A percentile compares a stretch with the other conserved stretches of the same genome.
Evolutionary conservation across 148 eudicot species (phyloP).

Genomic region (Bassia scoparia): DNA sequence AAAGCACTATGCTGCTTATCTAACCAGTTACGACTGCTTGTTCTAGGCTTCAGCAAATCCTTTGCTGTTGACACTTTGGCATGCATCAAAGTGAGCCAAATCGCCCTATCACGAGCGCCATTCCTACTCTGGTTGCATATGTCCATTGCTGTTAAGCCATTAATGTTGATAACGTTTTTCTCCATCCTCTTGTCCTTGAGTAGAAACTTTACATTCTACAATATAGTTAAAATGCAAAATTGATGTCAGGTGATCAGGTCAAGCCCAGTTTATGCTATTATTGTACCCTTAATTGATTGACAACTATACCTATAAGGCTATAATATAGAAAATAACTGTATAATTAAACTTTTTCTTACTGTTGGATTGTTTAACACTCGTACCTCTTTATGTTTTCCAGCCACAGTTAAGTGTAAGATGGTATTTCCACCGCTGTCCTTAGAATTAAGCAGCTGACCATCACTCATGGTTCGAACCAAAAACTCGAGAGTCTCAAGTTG

Average conservation of each 20-base stretch:
- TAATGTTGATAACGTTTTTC: conserved; percentile 18
- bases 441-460: conserved; percentile 11
- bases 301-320: too few relatives aligned
- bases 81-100: neutral
- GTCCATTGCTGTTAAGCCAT: conserved; percentile 30
- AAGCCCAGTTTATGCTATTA: too few relatives aligned
- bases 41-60: neutral
- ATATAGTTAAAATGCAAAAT: neutral
- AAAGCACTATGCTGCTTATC: conserved; percentile 18
- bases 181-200: neutral
- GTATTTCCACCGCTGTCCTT: conserved; percentile 27
- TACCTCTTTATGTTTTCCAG: conserved; percentile 11
- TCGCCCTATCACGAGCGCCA: neutral
- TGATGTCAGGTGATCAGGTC: too few relatives aligned
- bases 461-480: neutral
- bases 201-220: conserved; percentile 10
- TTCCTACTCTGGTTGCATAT: neutral
- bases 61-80: conserved; percentile 7
- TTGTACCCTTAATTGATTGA: too few relatives aligned
- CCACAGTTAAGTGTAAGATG: conserved; percentile 25
- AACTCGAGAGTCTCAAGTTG: conserved; percentile 9
- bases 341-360: too few relatives aligned
- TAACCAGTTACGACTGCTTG: conserved; percentile 6
- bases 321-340: too few relatives aligned
- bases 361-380: too few relatives aligned